phyloP scores from a whole-genome alignment of 768 basidiomycete genomes.

The Butyriboletus loyo region DNA sequence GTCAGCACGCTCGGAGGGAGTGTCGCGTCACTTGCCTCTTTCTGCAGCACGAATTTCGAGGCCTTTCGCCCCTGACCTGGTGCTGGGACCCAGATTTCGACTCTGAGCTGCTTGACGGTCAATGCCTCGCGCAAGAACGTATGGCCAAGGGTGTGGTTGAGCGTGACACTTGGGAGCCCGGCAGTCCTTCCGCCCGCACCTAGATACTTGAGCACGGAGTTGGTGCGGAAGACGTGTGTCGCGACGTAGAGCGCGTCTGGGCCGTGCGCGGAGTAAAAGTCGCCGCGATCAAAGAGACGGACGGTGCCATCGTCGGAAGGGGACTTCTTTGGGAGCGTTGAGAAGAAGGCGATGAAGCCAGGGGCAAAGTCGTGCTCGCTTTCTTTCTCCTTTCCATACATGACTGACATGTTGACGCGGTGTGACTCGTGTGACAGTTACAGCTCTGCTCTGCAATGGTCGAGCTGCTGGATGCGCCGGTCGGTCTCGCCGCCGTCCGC shows the following conservation, averaged over 20 bases:
- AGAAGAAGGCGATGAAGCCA: conserved; percentile 74
- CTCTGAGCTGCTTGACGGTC: conserved; percentile 82
- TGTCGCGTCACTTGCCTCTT: conserved; percentile 53
- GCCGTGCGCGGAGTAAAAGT: conserved; percentile 88
- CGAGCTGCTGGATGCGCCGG: conserved; percentile 48
- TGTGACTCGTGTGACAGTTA: conserved; percentile 23
- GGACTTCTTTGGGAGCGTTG: conserved; percentile 58
- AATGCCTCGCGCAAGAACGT: conserved; percentile 84
- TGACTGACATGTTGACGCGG: conserved; percentile 45
- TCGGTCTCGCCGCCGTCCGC: conserved; percentile 73
- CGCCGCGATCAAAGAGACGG: conserved; percentile 81
- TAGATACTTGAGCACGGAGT: conserved; percentile 89
- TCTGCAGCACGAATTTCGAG: conserved; percentile 72
- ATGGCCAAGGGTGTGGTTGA: conserved; percentile 76
- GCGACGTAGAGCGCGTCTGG: conserved; percentile 88
- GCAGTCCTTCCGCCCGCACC: conserved; percentile 58
- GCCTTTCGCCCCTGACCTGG: conserved; percentile 72
- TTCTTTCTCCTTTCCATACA: conserved; percentile 68
- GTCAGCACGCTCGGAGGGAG: not conserved
- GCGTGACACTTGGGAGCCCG: conserved; percentile 72
- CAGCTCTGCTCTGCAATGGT: conserved; percentile 13
- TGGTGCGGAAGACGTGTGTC: conserved; percentile 77
- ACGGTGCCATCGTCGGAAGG: conserved; percentile 74
- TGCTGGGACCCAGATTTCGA: conserved; percentile 88
- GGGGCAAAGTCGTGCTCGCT: conserved; percentile 42